A percentile compares a stretch with the other conserved stretches of the same genome.
Conservation (phyloP, 169 alveolate species). For the Neospora caninum region DNA sequence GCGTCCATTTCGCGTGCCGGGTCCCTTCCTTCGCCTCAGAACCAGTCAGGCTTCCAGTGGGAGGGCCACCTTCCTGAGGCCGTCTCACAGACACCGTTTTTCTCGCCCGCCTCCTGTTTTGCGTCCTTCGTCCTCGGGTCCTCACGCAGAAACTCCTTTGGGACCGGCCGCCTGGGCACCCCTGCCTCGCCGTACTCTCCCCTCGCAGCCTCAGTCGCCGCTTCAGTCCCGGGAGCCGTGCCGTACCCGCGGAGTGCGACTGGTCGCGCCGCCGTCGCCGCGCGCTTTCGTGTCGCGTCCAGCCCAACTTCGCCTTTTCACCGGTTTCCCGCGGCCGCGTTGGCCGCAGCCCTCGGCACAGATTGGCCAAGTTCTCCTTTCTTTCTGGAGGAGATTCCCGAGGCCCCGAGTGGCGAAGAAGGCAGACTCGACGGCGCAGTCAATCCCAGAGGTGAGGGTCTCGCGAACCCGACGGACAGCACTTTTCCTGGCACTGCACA, state of each 20-base stretch:
- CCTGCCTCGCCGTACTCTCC: neutral
- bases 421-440: no score
- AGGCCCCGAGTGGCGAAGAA: neutral
- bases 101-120: neutral
- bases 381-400: neutral
- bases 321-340: constrained; percentile 42
- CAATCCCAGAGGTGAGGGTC: no score
- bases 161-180: neutral
- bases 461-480: no score
- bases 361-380: neutral
- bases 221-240: constrained; percentile 6
- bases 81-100: neutral
- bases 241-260: constrained; percentile 15
- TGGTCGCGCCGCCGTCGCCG: constrained; percentile 46
- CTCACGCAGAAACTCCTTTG: neutral
- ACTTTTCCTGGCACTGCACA: no score
- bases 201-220: neutral
- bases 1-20: neutral
- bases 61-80: neutral
- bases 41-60: neutral
- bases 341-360: constrained; percentile 48
- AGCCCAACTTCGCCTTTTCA: constrained; percentile 45
- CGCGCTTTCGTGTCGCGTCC: constrained; percentile 10
- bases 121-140: neutral
- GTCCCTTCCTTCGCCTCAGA: neutral